These are phyloP conservation scores for Brassica incana DNA, from an alignment of 345 rosid genomes.

Conservation along the genomic window DNA sequence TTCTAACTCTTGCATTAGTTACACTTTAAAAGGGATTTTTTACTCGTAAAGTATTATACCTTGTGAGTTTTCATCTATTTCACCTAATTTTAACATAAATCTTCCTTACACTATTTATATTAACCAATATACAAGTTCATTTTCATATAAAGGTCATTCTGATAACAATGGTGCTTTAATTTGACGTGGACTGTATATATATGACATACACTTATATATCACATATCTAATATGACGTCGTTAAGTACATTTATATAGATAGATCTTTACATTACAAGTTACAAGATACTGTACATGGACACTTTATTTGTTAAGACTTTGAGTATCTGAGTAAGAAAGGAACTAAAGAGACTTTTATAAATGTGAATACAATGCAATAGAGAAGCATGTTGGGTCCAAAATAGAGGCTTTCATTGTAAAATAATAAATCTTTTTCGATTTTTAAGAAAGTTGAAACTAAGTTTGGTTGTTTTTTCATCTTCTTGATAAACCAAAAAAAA, in stretches of 20 bases:
- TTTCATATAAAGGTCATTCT: too few relatives aligned
- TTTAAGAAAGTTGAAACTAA: not conserved
- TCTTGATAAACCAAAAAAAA: constrained; percentile 42
- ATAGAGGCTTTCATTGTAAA: constrained; percentile 56
- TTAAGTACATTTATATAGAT: not conserved
- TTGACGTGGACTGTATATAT: not conserved
- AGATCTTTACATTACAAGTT: constrained; percentile 18
- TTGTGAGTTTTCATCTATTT: too few relatives aligned
- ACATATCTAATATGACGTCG: not conserved
- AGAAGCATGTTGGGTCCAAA: constrained; percentile 66
- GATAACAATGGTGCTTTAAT: not conserved
- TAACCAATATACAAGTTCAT: too few relatives aligned
- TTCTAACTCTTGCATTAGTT: too few relatives aligned
- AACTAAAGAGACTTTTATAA: constrained; percentile 28
- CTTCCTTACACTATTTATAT: too few relatives aligned
- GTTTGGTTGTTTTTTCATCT: constrained; percentile 16
- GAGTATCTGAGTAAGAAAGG: constrained; percentile 30
- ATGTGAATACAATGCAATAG: constrained; percentile 43
- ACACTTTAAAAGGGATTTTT: too few relatives aligned
- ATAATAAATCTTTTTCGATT: constrained; percentile 34
- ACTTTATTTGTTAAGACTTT: not conserved
- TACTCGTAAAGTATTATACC: too few relatives aligned
- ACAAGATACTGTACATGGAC: not conserved
- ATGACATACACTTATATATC: not conserved
- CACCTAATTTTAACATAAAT: too few relatives aligned